A percentile compares a stretch with the other conserved stretches of the same genome.
phyloP scores from a whole-genome alignment of 75 land plant genomes.

The Adiantum capillusveneris region DNA sequence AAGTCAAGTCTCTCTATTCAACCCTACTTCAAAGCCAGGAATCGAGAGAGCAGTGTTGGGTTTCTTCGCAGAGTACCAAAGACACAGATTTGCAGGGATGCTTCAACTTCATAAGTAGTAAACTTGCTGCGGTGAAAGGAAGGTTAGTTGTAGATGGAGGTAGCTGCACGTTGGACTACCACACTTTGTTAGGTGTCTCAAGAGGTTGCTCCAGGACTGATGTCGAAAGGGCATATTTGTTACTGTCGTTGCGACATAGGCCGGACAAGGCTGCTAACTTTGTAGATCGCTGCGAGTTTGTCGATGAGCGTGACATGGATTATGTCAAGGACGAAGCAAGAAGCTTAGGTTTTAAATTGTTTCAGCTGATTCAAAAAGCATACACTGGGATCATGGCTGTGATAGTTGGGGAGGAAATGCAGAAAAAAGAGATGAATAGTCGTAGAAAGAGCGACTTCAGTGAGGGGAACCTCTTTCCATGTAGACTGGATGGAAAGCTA shows the following conservation, averaged over 20 bases:
- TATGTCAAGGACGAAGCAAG: conserved; percentile 46
- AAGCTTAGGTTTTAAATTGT: conserved; percentile 47
- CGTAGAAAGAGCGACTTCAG: no score
- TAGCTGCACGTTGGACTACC: conserved; percentile 40
- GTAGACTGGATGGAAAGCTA: no score
- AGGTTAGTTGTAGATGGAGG: conserved; percentile 22
- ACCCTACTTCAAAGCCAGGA: conserved; percentile 45
- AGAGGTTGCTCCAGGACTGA: conserved; percentile 62
- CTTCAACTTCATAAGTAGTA: conserved; percentile 25
- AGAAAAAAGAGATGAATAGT: neutral
- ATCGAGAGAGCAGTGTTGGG: conserved; percentile 30
- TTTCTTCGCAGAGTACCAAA: conserved; percentile 45
- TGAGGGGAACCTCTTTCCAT: no score
- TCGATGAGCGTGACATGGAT: conserved; percentile 50
- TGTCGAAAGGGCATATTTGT: conserved; percentile 50
- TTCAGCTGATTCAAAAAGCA: conserved; percentile 68
- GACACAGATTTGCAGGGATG: conserved; percentile 46
- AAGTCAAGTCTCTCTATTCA: conserved; percentile 50
- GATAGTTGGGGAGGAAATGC: conserved; percentile 44
- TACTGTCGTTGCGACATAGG: conserved; percentile 51
- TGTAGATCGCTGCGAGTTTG: conserved; percentile 59
- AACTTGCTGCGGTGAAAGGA: conserved; percentile 33
- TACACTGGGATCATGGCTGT: conserved; percentile 40
- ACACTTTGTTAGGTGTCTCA: conserved; percentile 47
- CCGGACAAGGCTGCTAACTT: conserved; percentile 57